Percentiles rank a stretch among this genome's conserved stretches.
These are phyloP conservation scores for Camellia granthamiana DNA, from an alignment of 148 eudicot genomes.

Conservation along the genomic window DNA sequence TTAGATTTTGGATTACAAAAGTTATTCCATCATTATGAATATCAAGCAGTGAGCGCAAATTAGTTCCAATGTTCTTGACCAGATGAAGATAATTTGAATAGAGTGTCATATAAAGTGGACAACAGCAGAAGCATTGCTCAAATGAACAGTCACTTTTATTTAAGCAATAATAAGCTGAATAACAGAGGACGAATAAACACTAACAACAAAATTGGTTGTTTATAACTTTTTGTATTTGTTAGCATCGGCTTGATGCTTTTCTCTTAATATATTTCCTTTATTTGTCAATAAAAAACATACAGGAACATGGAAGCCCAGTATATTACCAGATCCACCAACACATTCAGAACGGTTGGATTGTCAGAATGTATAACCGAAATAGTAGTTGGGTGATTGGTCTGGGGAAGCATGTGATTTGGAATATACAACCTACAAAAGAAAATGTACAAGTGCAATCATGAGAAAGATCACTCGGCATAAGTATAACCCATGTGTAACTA, in stretches of 20 bases:
- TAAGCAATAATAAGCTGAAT: slow-evolving; percentile 7
- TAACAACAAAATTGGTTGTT: background rate
- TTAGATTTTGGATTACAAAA: background rate
- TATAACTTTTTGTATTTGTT: too few species aligned
- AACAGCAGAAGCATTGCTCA: slow-evolving; percentile 5
- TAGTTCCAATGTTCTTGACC: background rate
- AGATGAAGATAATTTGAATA: background rate
- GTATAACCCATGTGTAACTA: background rate
- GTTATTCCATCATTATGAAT: background rate
- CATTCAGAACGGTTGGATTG: slow-evolving; percentile 72
- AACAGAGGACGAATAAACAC: background rate
- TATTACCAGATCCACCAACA: slow-evolving; percentile 81
- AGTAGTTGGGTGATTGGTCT: slow-evolving; percentile 70
- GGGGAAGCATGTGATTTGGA: slow-evolving; percentile 73
- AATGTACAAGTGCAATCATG: background rate
- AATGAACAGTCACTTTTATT: background rate
- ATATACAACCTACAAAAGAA: slow-evolving; percentile 59
- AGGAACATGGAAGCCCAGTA: slow-evolving; percentile 4
- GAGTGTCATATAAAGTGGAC: background rate
- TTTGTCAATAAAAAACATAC: background rate
- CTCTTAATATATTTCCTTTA: too few species aligned
- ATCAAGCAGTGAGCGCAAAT: background rate
- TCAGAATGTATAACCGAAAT: slow-evolving; percentile 68
- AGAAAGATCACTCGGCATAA: slow-evolving; percentile 10
- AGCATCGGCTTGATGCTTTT: too few species aligned